A percentile compares a stretch with the other conserved stretches of the same genome.
Evolutionary conservation across 2,329 filamentous ascomycete genomes (phyloP).

Genomic region (Monosporascus cannonballus): DNA sequence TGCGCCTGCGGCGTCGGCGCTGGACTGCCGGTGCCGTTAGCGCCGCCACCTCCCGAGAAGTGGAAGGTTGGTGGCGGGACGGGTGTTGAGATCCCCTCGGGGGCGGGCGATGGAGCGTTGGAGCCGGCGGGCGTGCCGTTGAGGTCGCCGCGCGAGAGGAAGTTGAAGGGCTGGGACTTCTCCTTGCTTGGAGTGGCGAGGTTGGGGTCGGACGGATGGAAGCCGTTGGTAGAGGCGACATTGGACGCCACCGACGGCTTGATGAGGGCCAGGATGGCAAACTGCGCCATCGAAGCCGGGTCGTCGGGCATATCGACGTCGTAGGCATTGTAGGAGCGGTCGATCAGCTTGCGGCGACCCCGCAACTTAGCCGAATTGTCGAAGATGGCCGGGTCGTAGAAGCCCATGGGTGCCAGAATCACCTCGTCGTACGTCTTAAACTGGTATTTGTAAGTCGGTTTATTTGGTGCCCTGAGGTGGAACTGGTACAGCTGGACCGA

Average conservation of each 20-base stretch:
- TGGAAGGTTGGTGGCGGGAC: slow-evolving; percentile 47
- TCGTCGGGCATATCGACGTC: slow-evolving; percentile 84
- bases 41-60: slow-evolving; percentile 35
- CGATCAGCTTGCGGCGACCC: slow-evolving; percentile 73
- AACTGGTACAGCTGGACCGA: slow-evolving; percentile 86
- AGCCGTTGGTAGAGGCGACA: slow-evolving; percentile 31
- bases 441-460: slow-evolving; percentile 85
- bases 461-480: slow-evolving; percentile 79
- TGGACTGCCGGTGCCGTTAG: slow-evolving; percentile 44
- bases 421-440: slow-evolving; percentile 98
- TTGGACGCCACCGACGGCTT: slow-evolving; percentile 50
- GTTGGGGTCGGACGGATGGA: slow-evolving; percentile 35
- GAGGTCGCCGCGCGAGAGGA: slow-evolving; percentile 61
- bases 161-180: slow-evolving; percentile 60
- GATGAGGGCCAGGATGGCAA: slow-evolving; percentile 55
- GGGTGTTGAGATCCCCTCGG: slow-evolving; percentile 69
- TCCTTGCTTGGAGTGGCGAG: slow-evolving; percentile 58
- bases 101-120: slow-evolving; percentile 79
- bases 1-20: slow-evolving; percentile 37
- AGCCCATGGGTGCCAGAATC: slow-evolving; percentile 90
- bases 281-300: slow-evolving; percentile 77
- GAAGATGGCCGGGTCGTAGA: slow-evolving; percentile 83
- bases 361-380: slow-evolving; percentile 75
- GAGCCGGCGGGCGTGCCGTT: slow-evolving; percentile 80
- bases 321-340: slow-evolving; percentile 88